phyloP scores from a whole-genome alignment of 1,284 basidiomycete genomes.

The Ustilago loliicola region DNA sequence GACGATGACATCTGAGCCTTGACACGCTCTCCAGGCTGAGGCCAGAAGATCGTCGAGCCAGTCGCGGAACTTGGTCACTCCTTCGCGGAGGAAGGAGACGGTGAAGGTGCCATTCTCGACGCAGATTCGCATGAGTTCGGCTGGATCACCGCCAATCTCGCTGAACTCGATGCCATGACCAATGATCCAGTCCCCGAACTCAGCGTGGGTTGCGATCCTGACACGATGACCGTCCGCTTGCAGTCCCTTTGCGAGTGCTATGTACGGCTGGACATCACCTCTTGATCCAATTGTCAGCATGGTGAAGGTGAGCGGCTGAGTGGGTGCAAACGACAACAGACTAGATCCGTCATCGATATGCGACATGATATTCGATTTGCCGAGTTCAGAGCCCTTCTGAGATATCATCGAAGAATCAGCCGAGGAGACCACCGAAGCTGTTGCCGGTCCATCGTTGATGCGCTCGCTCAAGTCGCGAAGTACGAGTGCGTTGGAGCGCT shows the following conservation, averaged over 20 bases:
- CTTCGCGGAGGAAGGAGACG: slow-evolving; percentile 91
- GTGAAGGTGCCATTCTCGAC: slow-evolving; percentile 84
- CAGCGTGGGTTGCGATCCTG: slow-evolving; percentile 90
- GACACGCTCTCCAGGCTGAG: slow-evolving; percentile 95
- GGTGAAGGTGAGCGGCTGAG: slow-evolving; percentile 72
- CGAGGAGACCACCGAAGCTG: slow-evolving; percentile 29
- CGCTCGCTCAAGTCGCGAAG: slow-evolving; percentile 60
- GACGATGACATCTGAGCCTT: slow-evolving; percentile 90
- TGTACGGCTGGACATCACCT: slow-evolving; percentile 84
- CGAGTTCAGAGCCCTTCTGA: slow-evolving; percentile 15
- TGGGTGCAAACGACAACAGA: slow-evolving; percentile 48
- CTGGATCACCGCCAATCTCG: slow-evolving; percentile 94
- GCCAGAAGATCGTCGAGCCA: slow-evolving; percentile 96
- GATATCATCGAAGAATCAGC: slow-evolving; percentile 43
- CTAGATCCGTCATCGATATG: slow-evolving; percentile 40
- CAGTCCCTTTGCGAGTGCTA: slow-evolving; percentile 90
- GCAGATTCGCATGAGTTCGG: slow-evolving; percentile 79
- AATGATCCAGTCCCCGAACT: slow-evolving; percentile 95
- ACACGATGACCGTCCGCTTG: slow-evolving; percentile 88
- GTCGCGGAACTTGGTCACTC: slow-evolving; percentile 90
- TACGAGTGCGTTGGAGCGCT: slow-evolving; percentile 53
- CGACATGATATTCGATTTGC: slow-evolving; percentile 21
- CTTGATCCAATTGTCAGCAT: slow-evolving; percentile 96
- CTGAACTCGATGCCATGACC: slow-evolving; percentile 89
- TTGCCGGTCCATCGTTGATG: slow-evolving; percentile 41